A percentile compares a stretch with the other conserved stretches of the same genome.
Evolutionary conservation across 73 alveolate species (phyloP).

Genomic region (Paramecium octaurelia): DNA sequence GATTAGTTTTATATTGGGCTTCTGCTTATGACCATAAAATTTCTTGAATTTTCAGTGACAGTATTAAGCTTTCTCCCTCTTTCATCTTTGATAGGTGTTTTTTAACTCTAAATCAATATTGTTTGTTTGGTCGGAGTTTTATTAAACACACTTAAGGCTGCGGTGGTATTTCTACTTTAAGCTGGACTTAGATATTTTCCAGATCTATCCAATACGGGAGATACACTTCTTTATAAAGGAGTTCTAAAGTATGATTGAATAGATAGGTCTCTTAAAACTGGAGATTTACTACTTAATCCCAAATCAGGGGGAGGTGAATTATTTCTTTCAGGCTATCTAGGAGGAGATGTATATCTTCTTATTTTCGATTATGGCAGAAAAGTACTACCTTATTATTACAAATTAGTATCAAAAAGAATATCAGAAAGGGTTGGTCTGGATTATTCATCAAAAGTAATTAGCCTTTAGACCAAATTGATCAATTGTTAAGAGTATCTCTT

Average conservation of each 20-base stretch:
- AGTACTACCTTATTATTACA: neutral
- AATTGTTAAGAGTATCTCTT: neutral
- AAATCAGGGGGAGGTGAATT: constrained; percentile 1
- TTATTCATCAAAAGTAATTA: neutral
- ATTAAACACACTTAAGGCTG: neutral
- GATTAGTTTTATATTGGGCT: neutral
- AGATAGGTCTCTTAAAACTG: neutral
- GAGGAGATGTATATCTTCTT: neutral
- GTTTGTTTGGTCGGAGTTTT: neutral
- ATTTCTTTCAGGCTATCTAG: neutral
- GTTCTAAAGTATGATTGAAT: neutral
- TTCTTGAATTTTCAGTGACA: neutral
- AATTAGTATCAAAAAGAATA: neutral
- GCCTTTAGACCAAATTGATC: neutral
- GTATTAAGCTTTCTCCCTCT: neutral
- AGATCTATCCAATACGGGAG: neutral
- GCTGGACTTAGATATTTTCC: neutral
- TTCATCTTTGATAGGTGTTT: neutral
- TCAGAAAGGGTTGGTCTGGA: neutral
- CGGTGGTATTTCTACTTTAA: neutral
- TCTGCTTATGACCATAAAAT: neutral
- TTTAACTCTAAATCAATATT: neutral
- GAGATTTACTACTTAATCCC: constrained; percentile 14
- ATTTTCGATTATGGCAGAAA: neutral
- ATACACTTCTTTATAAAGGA: neutral